Evolutionary conservation across 164 flowering plant species (phyloP).

Genomic region (Magnolia officinalis): DNA sequence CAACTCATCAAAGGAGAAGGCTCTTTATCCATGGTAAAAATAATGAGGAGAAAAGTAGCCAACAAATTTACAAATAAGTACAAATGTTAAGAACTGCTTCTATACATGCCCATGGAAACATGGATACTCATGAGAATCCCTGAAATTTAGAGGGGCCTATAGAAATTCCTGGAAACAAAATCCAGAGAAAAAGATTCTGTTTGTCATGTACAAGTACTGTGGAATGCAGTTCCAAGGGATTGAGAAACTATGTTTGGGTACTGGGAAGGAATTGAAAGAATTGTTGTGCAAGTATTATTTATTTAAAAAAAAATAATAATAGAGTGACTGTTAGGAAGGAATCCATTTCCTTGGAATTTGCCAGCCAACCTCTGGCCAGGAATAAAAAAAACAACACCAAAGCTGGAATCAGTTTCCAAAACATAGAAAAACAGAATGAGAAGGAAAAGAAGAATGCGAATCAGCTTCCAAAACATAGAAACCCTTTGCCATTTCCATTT

Average conservation of each 20-base stretch:
- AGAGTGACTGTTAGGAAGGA: no score
- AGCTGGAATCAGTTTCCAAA: no score
- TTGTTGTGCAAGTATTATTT: no score
- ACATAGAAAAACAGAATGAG: no score
- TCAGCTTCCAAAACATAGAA: no score
- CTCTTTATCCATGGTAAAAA: background rate
- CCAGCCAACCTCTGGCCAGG: no score
- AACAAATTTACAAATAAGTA: background rate
- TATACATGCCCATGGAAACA: background rate
- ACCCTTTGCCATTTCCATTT: no score
- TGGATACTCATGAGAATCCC: background rate
- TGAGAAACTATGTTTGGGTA: background rate
- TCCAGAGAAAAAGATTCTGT: background rate
- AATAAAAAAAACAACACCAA: no score
- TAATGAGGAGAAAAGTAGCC: background rate
- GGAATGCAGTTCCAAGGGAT: background rate
- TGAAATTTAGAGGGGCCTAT: background rate
- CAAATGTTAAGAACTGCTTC: background rate
- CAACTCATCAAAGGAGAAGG: background rate
- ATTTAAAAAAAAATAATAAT: no score
- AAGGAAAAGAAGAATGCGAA: no score
- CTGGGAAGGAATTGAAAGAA: background rate
- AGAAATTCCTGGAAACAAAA: no score
- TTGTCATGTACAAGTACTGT: background rate
- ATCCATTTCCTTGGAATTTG: no score